Evolutionary conservation across 371 early-diverging fungal genomes (phyloP), one percentile per base, ranked within the genome.

Genomic region (Syncephalastrum racemosum): DNA sequence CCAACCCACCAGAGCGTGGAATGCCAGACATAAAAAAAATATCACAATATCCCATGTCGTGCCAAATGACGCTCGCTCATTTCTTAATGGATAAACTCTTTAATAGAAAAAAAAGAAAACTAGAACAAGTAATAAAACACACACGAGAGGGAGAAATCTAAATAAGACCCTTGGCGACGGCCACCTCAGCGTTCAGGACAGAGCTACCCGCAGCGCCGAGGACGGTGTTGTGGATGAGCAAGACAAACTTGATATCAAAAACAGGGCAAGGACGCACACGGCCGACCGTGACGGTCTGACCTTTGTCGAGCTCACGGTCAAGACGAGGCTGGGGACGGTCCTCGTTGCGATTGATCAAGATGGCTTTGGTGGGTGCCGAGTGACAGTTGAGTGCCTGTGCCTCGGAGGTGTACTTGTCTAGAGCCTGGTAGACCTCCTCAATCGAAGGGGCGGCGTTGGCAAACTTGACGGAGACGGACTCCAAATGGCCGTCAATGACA

Each of bases 311-410:
- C 53, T 89, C 87, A 54, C 92, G 82, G 72, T 98, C 98, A 49
- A 98, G 76, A 42, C 96, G 84, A 31, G 97, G 97, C 74, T 97
- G 98, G 23, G 98, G 98, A 36, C 98, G 82, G 63, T 96, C 96
- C 12, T 78, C 77, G 12, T 83, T 82, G 47, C 81, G 60, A 46
- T 79, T 75, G 12, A 96, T 89, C 19, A 84, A 68, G 59, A 98
- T 93, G 23, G 90, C 82, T 14, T 88, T 80, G 39, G 79, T 66
- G 14, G 98, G 96, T 22, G 95, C 94, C 4, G 91, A 89, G 59
- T 80, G 80, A 59, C 89, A 90, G 1, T 82, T 80, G 49, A 96
- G 68, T 19, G 70, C 62, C 67, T 91, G 88, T 3, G 92, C 89
- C 54, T 91, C 93, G 57, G 84, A 84, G 3, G 78, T 74, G 71